A percentile compares a stretch with the other conserved stretches of the same genome.
These are phyloP conservation scores for Inga laurina DNA, from an alignment of 306 rosid genomes.

Conservation along the genomic window DNA sequence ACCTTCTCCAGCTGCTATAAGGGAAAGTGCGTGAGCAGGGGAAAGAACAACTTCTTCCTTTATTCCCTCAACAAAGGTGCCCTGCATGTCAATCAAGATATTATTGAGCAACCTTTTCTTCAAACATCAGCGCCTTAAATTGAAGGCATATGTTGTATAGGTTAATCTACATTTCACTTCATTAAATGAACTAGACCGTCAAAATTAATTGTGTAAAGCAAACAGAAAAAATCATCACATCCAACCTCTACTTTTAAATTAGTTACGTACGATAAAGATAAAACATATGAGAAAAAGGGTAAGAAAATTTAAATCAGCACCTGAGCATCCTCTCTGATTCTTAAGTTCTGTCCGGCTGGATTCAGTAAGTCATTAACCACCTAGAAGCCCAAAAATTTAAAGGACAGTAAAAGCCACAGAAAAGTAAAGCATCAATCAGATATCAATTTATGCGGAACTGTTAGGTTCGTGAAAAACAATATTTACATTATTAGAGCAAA, in stretches of 20 bases:
- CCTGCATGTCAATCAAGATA: conserved; percentile 58
- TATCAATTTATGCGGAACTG: conserved; percentile 31
- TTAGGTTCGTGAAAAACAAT: conserved; percentile 16
- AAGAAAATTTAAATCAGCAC: conserved; percentile 42
- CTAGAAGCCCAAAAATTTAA: conserved; percentile 48
- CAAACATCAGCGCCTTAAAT: conserved; percentile 25
- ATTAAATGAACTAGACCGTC: conserved; percentile 18
- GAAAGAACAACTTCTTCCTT: conserved; percentile 99
- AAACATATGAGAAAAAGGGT: conserved; percentile 22
- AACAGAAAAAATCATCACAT: conserved; percentile 15
- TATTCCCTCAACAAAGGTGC: conserved; percentile 94
- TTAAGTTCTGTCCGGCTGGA: conserved; percentile 97
- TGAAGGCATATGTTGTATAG: neutral
- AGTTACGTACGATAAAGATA: conserved; percentile 22
- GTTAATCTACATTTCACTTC: conserved; percentile 26
- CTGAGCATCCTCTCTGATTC: conserved; percentile 99
- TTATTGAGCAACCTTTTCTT: conserved; percentile 30
- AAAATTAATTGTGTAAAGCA: conserved; percentile 12
- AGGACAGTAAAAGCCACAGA: conserved; percentile 15
- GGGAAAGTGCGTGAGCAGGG: conserved; percentile 98
- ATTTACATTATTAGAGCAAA: conserved; percentile 24
- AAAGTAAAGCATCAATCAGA: conserved; percentile 30
- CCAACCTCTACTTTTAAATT: neutral
- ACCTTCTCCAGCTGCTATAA: conserved; percentile 99
- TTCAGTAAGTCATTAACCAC: conserved; percentile 95